These are phyloP conservation scores for Rhizophagus prolifer DNA, from an alignment of 192 early-diverging fungal genomes.

Conservation along the genomic window DNA sequence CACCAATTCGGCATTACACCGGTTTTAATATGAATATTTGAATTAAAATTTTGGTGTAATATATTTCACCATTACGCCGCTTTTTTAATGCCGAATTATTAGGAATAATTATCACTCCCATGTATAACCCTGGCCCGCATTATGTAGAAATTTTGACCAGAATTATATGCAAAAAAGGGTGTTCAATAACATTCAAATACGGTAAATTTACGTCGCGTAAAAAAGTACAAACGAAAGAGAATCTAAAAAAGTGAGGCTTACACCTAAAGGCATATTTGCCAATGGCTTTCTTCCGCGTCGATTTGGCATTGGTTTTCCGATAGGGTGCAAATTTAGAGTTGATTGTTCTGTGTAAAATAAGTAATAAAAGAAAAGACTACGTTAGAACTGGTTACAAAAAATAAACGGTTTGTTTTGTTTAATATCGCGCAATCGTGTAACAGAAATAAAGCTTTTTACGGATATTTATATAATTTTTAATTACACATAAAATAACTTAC, in stretches of 20 bases:
- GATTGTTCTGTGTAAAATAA: neutral
- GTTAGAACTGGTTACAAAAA: neutral
- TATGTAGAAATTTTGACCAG: too few species aligned
- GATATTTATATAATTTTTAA: neutral
- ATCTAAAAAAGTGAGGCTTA: neutral
- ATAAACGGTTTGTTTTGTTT: neutral
- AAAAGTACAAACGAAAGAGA: neutral
- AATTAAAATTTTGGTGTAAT: too few species aligned
- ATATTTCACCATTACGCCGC: too few species aligned
- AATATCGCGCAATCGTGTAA: neutral
- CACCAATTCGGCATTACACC: too few species aligned
- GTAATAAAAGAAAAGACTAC: too few species aligned
- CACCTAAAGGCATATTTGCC: slow-evolving; percentile 10
- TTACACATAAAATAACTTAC: neutral
- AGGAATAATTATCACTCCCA: too few species aligned
- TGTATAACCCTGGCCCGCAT: too few species aligned
- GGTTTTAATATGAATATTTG: too few species aligned
- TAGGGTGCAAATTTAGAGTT: neutral
- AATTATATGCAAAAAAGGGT: too few species aligned
- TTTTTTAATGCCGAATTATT: too few species aligned
- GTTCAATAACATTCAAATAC: too few species aligned
- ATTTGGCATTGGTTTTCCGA: slow-evolving; percentile 21
- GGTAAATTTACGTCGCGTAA: neutral
- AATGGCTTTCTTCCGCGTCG: slow-evolving; percentile 25
- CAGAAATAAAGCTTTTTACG: neutral